Evolutionary conservation across 306 rosid genomes (phyloP).

Genomic region (Quercus wislizeni): DNA sequence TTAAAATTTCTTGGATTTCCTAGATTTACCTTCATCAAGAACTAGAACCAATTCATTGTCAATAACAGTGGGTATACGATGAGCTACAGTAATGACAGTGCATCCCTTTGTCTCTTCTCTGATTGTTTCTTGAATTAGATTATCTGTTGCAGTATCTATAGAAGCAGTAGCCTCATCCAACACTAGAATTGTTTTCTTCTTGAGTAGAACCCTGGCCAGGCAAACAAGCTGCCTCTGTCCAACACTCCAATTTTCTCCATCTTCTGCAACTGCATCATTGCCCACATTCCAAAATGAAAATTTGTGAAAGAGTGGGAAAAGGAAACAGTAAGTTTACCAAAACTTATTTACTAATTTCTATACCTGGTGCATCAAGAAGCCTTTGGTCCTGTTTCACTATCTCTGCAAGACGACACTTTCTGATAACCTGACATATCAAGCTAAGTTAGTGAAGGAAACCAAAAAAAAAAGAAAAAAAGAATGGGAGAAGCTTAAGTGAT

Average conservation of each 20-base stretch:
- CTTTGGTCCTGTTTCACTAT: slow-evolving; percentile 55
- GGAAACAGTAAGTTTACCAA: background rate
- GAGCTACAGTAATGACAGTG: slow-evolving; percentile 86
- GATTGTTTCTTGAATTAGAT: slow-evolving; percentile 74
- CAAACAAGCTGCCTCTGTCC: slow-evolving; percentile 96
- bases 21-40: slow-evolving; percentile 65
- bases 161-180: slow-evolving; percentile 98
- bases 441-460: background rate
- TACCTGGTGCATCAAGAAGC: slow-evolving; percentile 88
- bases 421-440: slow-evolving; percentile 55
- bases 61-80: slow-evolving; percentile 78
- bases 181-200: slow-evolving; percentile 68
- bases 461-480: background rate
- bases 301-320: background rate
- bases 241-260: slow-evolving; percentile 95
- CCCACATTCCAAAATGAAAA: slow-evolving; percentile 4
- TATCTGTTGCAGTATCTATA: slow-evolving; percentile 77
- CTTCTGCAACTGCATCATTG: slow-evolving; percentile 67
- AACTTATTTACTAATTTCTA: slow-evolving; percentile 1
- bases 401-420: slow-evolving; percentile 68
- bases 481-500: background rate
- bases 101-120: slow-evolving; percentile 70
- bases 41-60: slow-evolving; percentile 83
- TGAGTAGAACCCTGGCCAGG: slow-evolving; percentile 73
- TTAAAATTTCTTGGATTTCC: background rate